These are phyloP conservation scores for Dovyalis caffra DNA, from an alignment of 345 rosid species.

Conservation along the genomic window DNA sequence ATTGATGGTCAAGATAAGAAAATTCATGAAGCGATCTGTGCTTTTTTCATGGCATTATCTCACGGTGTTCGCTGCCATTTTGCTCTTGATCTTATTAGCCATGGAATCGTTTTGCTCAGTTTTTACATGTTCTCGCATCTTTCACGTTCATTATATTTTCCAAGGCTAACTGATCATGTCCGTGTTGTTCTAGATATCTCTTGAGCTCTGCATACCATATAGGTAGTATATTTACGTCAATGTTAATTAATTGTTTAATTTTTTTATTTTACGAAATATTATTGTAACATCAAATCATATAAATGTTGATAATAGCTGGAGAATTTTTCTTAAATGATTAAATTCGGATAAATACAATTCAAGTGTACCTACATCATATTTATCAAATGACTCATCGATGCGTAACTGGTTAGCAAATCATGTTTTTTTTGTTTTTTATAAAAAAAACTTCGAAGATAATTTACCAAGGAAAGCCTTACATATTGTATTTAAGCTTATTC, in stretches of 20 bases:
- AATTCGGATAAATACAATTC: too few relatives aligned
- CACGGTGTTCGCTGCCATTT: slow-evolving; percentile 44
- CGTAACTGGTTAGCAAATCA: too few relatives aligned
- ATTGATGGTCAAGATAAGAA: slow-evolving; percentile 54
- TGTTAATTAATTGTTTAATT: background rate
- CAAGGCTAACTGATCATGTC: too few relatives aligned
- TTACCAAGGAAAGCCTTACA: too few relatives aligned
- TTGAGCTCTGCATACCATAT: background rate
- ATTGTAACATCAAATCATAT: background rate
- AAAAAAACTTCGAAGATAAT: too few relatives aligned
- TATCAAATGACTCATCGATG: too few relatives aligned
- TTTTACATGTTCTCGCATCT: slow-evolving; percentile 20
- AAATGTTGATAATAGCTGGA: too few relatives aligned
- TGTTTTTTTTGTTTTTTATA: too few relatives aligned
- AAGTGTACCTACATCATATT: too few relatives aligned
- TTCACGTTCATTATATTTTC: background rate
- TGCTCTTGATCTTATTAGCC: slow-evolving; percentile 49
- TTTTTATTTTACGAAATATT: background rate
- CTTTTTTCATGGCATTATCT: slow-evolving; percentile 66
- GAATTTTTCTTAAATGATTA: too few relatives aligned
- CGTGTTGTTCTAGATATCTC: background rate
- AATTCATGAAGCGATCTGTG: slow-evolving; percentile 41
- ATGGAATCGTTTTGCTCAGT: slow-evolving; percentile 49
- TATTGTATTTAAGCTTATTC: too few relatives aligned
- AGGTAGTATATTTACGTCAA: background rate